Conservation (phyloP, 257 asterid genomes). For the Mentha longifolia region DNA sequence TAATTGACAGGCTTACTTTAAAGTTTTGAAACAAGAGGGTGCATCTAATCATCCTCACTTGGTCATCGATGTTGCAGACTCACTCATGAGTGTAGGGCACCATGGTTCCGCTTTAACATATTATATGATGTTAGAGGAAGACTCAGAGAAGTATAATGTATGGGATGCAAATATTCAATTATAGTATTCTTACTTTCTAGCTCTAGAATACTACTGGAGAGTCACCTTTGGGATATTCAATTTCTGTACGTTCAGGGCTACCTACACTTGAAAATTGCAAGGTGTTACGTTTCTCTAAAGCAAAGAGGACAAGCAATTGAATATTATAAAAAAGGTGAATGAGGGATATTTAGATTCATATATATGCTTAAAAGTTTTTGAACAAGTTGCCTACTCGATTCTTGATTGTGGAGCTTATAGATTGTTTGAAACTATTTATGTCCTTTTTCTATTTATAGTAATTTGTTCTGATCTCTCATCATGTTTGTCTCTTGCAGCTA, state of each 20-base stretch:
- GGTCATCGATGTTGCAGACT: constrained; percentile 65
- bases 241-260: constrained; percentile 55
- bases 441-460: constrained; percentile 16
- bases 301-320: constrained; percentile 55
- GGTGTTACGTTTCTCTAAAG: constrained; percentile 58
- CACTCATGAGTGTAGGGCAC: constrained; percentile 58
- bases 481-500: constrained; percentile 45
- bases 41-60: constrained; percentile 49
- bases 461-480: constrained; percentile 23
- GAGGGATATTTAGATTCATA: constrained; percentile 23
- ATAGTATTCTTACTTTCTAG: constrained; percentile 11
- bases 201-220: constrained; percentile 11
- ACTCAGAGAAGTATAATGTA: constrained; percentile 49
- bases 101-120: constrained; percentile 63
- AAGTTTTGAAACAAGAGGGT: constrained; percentile 44
- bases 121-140: constrained; percentile 65
- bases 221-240: constrained; percentile 30
- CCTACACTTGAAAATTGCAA: constrained; percentile 64
- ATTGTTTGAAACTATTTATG: constrained; percentile 1
- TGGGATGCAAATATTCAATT: constrained; percentile 29
- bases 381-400: constrained; percentile 3
- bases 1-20: constrained; percentile 58
- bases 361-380: constrained; percentile 17
- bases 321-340: constrained; percentile 64
- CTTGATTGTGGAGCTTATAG: constrained; percentile 8